These are phyloP conservation scores for Drechslera avenae DNA, from an alignment of 2,329 filamentous ascomycete genomes.

Conservation along the genomic window DNA sequence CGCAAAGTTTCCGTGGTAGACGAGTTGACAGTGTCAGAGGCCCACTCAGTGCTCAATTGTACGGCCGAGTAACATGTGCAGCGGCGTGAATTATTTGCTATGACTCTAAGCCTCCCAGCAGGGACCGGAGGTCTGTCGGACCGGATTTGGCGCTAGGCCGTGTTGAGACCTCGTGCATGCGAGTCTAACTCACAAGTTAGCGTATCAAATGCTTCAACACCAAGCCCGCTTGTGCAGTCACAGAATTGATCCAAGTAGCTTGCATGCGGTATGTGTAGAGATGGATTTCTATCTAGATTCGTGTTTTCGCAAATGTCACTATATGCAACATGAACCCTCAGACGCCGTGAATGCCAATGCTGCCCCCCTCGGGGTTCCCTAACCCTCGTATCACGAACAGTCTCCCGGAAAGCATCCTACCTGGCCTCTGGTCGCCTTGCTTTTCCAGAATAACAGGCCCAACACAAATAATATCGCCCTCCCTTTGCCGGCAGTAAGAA, in stretches of 20 bases:
- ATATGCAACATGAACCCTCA: constrained; percentile 31
- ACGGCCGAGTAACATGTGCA: background rate
- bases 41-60: constrained; percentile 6
- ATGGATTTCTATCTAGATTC: constrained; percentile 13
- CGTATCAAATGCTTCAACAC: background rate
- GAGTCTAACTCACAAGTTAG: background rate
- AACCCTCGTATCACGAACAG: background rate
- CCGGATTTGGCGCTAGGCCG: constrained; percentile 20
- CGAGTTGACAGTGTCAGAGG: background rate
- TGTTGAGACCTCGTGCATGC: background rate
- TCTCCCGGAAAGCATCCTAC: background rate
- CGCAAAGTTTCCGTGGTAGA: background rate
- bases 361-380: background rate
- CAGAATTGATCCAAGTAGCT: too few species aligned
- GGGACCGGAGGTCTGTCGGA: constrained; percentile 22
- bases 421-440: background rate
- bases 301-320: constrained; percentile 19
- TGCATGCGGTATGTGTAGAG: too few species aligned
- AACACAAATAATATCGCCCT: constrained; percentile 7
- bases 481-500: constrained; percentile 14
- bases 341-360: constrained; percentile 39
- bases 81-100: constrained; percentile 29
- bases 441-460: background rate
- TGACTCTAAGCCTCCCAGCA: constrained; percentile 30
- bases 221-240: too few species aligned